These are phyloP conservation scores for Arthroderma sp. DNA, from an alignment of 2,329 filamentous ascomycete genomes.

Conservation along the genomic window DNA sequence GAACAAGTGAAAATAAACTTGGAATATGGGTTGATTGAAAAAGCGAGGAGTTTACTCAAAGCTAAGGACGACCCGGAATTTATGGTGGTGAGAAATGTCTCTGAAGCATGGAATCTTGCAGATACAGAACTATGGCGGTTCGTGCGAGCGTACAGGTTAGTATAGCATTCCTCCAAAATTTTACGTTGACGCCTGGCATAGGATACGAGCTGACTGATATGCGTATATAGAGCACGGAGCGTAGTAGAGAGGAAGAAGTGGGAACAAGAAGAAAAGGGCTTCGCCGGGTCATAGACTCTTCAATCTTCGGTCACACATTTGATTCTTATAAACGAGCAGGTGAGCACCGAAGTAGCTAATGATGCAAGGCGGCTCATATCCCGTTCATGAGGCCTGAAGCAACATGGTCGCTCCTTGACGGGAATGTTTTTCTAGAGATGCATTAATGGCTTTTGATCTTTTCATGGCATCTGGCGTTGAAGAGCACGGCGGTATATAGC, in stretches of 20 bases:
- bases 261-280: slow-evolving; percentile 47
- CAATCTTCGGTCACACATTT: too few species aligned
- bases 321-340: too few species aligned
- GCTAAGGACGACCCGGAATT: slow-evolving; percentile 22
- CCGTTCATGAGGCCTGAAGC: too few species aligned
- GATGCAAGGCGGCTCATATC: too few species aligned
- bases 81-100: slow-evolving; percentile 24
- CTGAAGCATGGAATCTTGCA: slow-evolving; percentile 45
- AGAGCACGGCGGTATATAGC: too few species aligned
- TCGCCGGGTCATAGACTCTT: slow-evolving; percentile 32
- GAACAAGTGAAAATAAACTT: slow-evolving; percentile 20
- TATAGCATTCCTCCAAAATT: slow-evolving; percentile 7
- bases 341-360: too few species aligned
- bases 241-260: slow-evolving; percentile 44
- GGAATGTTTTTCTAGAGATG: too few species aligned
- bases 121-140: slow-evolving; percentile 55
- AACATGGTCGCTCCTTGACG: too few species aligned
- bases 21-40: slow-evolving; percentile 38
- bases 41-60: slow-evolving; percentile 34
- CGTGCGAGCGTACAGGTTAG: slow-evolving; percentile 41
- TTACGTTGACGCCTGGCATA: not conserved
- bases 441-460: too few species aligned
- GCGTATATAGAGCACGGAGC: slow-evolving; percentile 34
- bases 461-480: too few species aligned
- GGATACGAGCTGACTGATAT: not conserved